phyloP scores from a whole-genome alignment of 345 rosid genomes.

The Eucalyptus erythrocorys region DNA sequence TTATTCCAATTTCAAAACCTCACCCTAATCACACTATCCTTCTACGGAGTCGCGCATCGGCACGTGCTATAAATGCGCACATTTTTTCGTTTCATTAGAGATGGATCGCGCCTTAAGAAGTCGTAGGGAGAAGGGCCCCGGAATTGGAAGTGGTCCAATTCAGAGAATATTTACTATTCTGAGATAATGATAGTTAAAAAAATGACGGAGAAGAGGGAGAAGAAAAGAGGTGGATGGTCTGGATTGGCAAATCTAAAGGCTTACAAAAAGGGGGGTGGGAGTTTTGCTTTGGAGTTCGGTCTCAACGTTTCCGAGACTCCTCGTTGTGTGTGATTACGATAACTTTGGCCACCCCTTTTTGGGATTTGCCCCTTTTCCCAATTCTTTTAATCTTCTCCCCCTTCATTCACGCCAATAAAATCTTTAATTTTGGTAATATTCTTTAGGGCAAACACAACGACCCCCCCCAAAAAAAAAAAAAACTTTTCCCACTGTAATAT shows the following conservation, averaged over 20 bases:
- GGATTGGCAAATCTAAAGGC: background rate
- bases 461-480: no score
- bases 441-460: background rate
- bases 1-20: background rate
- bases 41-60: background rate
- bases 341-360: background rate
- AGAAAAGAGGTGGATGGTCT: background rate
- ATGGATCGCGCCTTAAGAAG: background rate
- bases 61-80: background rate
- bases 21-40: background rate
- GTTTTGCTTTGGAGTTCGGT: background rate
- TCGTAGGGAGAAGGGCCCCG: background rate
- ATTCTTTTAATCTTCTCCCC: background rate
- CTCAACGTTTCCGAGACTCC: background rate
- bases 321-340: background rate
- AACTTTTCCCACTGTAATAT: background rate
- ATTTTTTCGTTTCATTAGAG: background rate
- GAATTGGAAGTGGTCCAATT: background rate
- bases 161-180: background rate
- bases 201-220: background rate
- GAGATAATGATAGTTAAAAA: background rate
- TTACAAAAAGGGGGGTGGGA: background rate
- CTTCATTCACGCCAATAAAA: background rate
- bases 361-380: background rate
- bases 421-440: background rate